phyloP scores from a whole-genome alignment of 2,329 filamentous ascomycete genomes.

The Alternaria tenuissima region DNA sequence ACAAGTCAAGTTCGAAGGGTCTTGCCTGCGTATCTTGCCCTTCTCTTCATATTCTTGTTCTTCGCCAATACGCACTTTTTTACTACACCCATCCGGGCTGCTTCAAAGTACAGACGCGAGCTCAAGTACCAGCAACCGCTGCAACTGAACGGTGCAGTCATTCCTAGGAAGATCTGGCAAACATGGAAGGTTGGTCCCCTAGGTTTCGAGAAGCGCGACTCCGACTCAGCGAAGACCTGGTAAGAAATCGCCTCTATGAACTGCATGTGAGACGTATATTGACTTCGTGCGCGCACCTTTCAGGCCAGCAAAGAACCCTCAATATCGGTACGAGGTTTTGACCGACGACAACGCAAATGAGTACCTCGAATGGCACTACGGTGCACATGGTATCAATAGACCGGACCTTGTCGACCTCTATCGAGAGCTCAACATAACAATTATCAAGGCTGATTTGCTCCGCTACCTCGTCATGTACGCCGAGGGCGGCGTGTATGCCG shows the following conservation, averaged over 20 bases:
- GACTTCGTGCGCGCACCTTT: neutral
- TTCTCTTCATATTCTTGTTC: slow-evolving; percentile 43
- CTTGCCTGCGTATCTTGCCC: slow-evolving; percentile 43
- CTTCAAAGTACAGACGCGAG: slow-evolving; percentile 45
- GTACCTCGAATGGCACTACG: slow-evolving; percentile 74
- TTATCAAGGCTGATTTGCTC: slow-evolving; percentile 72
- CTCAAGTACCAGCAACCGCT: slow-evolving; percentile 46
- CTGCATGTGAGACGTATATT: neutral
- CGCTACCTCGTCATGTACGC: slow-evolving; percentile 74
- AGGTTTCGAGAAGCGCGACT: slow-evolving; percentile 70
- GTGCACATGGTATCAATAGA: slow-evolving; percentile 69
- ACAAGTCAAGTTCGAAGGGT: slow-evolving; percentile 47
- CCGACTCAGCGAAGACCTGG: slow-evolving; percentile 63
- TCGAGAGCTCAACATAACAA: slow-evolving; percentile 58
- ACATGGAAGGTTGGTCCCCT: slow-evolving; percentile 77
- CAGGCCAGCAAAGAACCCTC: slow-evolving; percentile 69
- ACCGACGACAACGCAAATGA: slow-evolving; percentile 73
- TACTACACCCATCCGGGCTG: slow-evolving; percentile 44
- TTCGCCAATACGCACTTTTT: slow-evolving; percentile 46
- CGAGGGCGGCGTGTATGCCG: slow-evolving; percentile 68
- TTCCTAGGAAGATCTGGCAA: slow-evolving; percentile 79
- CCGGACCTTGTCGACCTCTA: slow-evolving; percentile 58
- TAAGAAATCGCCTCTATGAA: neutral
- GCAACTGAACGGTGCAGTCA: slow-evolving; percentile 31
- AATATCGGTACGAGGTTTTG: slow-evolving; percentile 72